These are phyloP conservation scores for Madurella mycetomatis DNA, from an alignment of 2,329 filamentous ascomycete species.

Conservation along the genomic window DNA sequence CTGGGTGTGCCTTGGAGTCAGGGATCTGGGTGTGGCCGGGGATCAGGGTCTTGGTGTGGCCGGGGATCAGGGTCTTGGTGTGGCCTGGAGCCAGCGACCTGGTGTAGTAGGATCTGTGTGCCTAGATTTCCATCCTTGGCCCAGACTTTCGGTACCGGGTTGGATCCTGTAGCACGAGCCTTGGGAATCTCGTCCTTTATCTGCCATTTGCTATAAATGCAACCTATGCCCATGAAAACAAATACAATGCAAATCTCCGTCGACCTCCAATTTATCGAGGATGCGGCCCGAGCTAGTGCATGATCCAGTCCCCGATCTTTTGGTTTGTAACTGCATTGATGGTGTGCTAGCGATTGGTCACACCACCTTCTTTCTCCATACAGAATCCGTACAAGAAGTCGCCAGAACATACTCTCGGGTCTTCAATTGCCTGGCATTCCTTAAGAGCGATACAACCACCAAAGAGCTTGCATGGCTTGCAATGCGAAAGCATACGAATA, in stretches of 20 bases:
- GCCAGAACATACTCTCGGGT: conserved; percentile 3
- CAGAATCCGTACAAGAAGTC: conserved; percentile 1
- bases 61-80: too few relatives aligned
- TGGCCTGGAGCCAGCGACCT: too few relatives aligned
- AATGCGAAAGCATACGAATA: background rate
- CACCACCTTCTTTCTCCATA: conserved; percentile 2
- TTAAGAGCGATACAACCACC: conserved; percentile 3
- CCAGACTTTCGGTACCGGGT: too few relatives aligned
- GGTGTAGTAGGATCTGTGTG: too few relatives aligned
- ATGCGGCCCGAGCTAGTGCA: conserved; percentile 3
- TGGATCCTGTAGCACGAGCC: too few relatives aligned
- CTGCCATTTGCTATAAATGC: background rate
- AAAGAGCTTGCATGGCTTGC: conserved; percentile 2
- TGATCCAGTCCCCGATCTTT: conserved; percentile 1
- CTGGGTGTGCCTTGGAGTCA: too few relatives aligned
- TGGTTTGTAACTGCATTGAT: background rate
- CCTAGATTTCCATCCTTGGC: too few relatives aligned
- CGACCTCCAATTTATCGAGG: background rate
- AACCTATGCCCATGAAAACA: background rate
- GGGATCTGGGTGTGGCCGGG: too few relatives aligned
- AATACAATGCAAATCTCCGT: background rate
- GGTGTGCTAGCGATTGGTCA: background rate
- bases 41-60: too few relatives aligned
- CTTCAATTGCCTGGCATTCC: conserved; percentile 3
- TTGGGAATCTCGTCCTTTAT: too few relatives aligned